Percentiles rank a stretch among this genome's conserved stretches.
Conservation (phyloP, 345 rosid species). For the Aquilaria sinensis region DNA sequence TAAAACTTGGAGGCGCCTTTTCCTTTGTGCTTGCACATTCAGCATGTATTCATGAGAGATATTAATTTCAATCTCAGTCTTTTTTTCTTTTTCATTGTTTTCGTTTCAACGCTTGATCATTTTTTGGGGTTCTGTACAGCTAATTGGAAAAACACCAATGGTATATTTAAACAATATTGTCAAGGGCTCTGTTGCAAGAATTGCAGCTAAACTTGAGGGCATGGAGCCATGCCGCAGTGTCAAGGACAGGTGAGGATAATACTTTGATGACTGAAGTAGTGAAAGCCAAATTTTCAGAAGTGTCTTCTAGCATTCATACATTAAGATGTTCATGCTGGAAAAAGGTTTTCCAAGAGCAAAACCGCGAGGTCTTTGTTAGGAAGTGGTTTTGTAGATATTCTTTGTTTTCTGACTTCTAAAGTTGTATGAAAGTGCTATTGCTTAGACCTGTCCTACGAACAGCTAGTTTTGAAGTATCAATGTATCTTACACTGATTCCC, state of each 20-base stretch:
- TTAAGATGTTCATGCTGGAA: slow-evolving; percentile 1
- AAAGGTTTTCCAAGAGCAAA: background rate
- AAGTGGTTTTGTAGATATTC: too few species aligned
- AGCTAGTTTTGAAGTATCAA: too few species aligned
- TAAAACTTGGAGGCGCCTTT: background rate
- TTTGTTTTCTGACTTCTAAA: too few species aligned
- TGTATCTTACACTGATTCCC: too few species aligned
- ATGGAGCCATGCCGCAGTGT: slow-evolving; percentile 93
- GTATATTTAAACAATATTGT: slow-evolving; percentile 84
- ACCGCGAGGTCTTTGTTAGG: background rate
- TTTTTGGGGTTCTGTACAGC: slow-evolving; percentile 30
- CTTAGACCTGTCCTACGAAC: too few species aligned
- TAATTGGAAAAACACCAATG: slow-evolving; percentile 94
- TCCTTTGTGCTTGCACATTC: background rate
- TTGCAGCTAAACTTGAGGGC: slow-evolving; percentile 92
- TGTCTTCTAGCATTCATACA: slow-evolving; percentile 3
- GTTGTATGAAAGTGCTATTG: too few species aligned
- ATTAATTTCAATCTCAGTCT: background rate
- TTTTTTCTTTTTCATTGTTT: background rate
- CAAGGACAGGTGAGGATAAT: slow-evolving; percentile 59
- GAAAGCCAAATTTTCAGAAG: background rate
- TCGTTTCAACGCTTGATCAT: background rate
- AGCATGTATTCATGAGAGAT: slow-evolving; percentile 4
- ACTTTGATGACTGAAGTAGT: background rate
- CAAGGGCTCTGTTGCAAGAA: slow-evolving; percentile 65